Base-by-base conservation (phyloP, 2,329 filamentous ascomycete species). In the Ophiostoma sp. region DNA sequence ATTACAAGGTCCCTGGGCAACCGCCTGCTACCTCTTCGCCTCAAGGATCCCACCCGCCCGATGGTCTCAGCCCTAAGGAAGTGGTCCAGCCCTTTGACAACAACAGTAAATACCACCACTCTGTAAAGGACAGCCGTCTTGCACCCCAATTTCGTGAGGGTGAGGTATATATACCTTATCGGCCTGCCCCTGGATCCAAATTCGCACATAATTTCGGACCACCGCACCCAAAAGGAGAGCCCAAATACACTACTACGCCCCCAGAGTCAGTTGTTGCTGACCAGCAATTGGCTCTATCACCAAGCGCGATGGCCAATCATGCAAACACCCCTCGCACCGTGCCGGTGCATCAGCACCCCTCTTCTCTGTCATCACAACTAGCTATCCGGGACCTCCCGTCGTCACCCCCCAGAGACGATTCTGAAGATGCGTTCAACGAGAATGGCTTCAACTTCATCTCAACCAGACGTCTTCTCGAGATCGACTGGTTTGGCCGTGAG, bases 381-480 rank as follows among this genome's bases (percentile, higher is more conserved):
- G 27, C 55, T 58, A 2, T 62, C 47, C 2, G 52, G 66, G 1
- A 47, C 65, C 4, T 68, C 64, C 7, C 66, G n/a, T 16, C 38
- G 58, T 38, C 36, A 36, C 68, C 2, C 74, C 80, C 2, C 78
- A 79, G n/a, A 44, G 78, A 79, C 5, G 70, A 70, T 16, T 65
- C 55, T 2, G 76, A 76, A 6, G 77, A 78, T 16, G 70, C 74
- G 1, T 74, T 71, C 27, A 77, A 79, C 0, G 71, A 68, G 0
- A 71, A 69, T 4, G 70, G 73, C 40, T 78, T 81, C 72, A 79
- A 80, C 4, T 76, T 86, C 52, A 84, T 87, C 64, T 84, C 83
- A 0, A 87, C 85, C 0, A 77, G 77, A 12, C 84, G 86, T 62
- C 77, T 87, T 27, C 78, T 87, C 72, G 77, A 79, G 49, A 77